phyloP scores from a whole-genome alignment of 139 green algal species.

The Coelastrella sp. region DNA sequence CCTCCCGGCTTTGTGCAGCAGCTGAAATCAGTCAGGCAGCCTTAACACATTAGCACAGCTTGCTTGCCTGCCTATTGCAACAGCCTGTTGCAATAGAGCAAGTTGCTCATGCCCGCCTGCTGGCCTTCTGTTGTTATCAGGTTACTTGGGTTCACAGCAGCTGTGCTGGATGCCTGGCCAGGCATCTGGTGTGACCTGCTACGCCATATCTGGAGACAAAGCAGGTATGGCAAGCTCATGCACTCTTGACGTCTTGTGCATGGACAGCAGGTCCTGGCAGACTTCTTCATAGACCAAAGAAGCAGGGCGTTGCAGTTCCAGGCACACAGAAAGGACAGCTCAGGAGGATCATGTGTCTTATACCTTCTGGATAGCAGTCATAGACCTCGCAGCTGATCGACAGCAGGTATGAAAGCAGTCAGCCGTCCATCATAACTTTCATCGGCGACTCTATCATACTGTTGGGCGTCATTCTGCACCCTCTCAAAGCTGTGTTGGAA shows the following conservation, averaged over 20 bases:
- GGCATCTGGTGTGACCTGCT: background rate
- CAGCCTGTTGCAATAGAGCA: too few relatives aligned
- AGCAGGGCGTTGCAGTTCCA: background rate
- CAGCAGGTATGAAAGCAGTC: background rate
- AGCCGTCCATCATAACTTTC: background rate
- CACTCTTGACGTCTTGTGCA: background rate
- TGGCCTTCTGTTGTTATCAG: background rate
- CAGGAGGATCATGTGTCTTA: background rate
- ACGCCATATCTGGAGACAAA: background rate
- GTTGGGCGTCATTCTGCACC: background rate
- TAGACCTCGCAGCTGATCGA: background rate
- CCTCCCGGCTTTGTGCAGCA: background rate
- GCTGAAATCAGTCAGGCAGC: background rate
- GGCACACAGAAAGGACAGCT: background rate
- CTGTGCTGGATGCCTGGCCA: background rate
- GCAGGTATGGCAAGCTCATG: background rate
- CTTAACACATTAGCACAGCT: background rate
- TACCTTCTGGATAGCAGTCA: background rate
- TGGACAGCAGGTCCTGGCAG: background rate
- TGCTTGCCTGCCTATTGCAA: background rate
- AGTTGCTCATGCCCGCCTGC: background rate
- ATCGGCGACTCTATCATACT: background rate
- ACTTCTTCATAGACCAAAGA: background rate
- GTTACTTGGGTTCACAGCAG: background rate
- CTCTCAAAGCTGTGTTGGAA: background rate